These are phyloP conservation scores for Jatropha podagrica DNA, from an alignment of 441 rosid genomes.

Conservation along the genomic window DNA sequence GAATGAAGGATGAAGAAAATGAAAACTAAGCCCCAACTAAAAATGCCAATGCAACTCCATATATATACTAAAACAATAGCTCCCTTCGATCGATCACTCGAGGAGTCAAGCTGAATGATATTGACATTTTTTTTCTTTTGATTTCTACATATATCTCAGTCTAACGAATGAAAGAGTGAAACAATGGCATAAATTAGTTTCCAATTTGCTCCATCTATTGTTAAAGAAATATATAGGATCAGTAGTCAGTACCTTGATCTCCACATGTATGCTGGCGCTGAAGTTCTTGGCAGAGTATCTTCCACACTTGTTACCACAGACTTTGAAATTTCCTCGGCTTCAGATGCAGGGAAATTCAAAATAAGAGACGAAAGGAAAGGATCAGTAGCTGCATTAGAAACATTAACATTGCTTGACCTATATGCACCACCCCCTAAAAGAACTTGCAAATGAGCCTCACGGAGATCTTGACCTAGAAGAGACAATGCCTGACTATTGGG, in stretches of 20 bases:
- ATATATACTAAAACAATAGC: not conserved
- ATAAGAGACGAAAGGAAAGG: slow-evolving; percentile 57
- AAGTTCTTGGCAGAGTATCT: slow-evolving; percentile 34
- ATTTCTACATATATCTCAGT: not conserved
- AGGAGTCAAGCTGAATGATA: not conserved
- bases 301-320: slow-evolving; percentile 38
- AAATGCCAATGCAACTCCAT: not conserved
- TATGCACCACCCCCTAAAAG: slow-evolving; percentile 58
- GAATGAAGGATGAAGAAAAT: not conserved
- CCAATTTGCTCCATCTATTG: not conserved
- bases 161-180: not conserved
- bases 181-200: not conserved
- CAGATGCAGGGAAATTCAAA: slow-evolving; percentile 54
- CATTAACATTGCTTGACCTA: slow-evolving; percentile 44
- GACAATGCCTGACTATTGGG: slow-evolving; percentile 55
- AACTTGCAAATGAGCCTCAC: slow-evolving; percentile 60
- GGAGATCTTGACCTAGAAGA: slow-evolving; percentile 55
- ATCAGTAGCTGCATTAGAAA: slow-evolving; percentile 47
- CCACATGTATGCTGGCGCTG: slow-evolving; percentile 46
- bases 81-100: not conserved
- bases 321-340: slow-evolving; percentile 59
- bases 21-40: not conserved
- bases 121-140: not conserved
- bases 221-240: not conserved
- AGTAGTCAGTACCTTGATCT: slow-evolving; percentile 41